Conservation (phyloP, 495 filamentous ascomycete genomes). For the Trypethelium eluteriae region DNA sequence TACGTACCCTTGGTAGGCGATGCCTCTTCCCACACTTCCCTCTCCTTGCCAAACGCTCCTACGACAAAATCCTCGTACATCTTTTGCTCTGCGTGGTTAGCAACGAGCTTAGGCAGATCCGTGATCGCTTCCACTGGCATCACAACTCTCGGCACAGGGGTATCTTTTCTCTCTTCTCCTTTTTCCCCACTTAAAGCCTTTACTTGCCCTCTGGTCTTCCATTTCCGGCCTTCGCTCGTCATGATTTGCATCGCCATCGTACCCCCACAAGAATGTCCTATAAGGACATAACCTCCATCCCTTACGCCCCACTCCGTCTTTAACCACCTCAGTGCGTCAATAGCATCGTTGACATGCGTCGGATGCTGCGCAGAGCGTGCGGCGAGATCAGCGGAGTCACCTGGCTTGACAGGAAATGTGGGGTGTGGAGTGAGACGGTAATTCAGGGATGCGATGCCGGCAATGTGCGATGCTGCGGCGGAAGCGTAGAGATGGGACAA, state of each 20-base stretch:
- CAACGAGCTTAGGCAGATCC: constrained; percentile 49
- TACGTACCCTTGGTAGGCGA: constrained; percentile 43
- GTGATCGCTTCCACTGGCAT: constrained; percentile 61
- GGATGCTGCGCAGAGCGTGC: constrained; percentile 55
- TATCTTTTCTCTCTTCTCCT: neutral
- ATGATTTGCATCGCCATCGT: constrained; percentile 63
- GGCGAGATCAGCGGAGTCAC: constrained; percentile 20
- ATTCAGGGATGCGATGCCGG: constrained; percentile 63
- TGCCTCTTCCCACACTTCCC: constrained; percentile 44
- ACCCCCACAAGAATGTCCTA: constrained; percentile 71
- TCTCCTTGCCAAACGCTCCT: constrained; percentile 56
- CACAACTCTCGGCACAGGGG: constrained; percentile 42
- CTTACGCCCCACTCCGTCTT: constrained; percentile 32
- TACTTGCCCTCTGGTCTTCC: constrained; percentile 19
- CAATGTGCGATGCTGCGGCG: constrained; percentile 30
- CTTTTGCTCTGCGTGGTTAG: constrained; percentile 36
- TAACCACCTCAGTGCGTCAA: constrained; percentile 43
- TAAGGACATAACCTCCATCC: constrained; percentile 49
- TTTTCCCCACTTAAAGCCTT: constrained; percentile 9
- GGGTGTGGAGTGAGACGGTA: constrained; percentile 77
- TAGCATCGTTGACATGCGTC: constrained; percentile 64
- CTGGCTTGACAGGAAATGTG: constrained; percentile 33
- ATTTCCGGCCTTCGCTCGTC: constrained; percentile 36
- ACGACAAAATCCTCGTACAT: constrained; percentile 54
- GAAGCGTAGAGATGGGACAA: constrained; percentile 42